Base-by-base conservation (phyloP, 2,329 filamentous ascomycete genomes). In the Aschersonia sp. region DNA sequence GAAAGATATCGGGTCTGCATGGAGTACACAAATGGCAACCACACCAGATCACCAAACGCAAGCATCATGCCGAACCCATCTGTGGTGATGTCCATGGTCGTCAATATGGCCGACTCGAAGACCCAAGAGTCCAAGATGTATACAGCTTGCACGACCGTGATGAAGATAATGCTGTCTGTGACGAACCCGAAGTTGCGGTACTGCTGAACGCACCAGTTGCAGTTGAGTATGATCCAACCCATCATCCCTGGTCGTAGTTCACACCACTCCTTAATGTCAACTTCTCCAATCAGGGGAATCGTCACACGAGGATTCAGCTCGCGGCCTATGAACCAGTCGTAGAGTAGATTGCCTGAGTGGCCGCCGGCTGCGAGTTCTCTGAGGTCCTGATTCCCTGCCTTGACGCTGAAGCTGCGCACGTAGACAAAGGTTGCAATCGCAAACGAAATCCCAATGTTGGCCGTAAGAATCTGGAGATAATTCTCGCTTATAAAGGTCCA, bases 21-120 rank as follows among this genome's bases (percentile, higher is more conserved):
- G 20, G 80, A 85, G 72, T 95, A 97, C 50, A 87, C 74, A 62
- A 94, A 94, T 0, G 91, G 91, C 2, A 96, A 77, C 91, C 91
- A 97, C 52, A 85, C 85, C 5, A 96, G 73, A 58, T 97, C 91
- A 48, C 89, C 91, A 61, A 96, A 96, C 2, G 86, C 74, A 35
- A 97, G 75, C 91, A 97, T 97, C 70, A 88, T 88, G 47, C 91
- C 91, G 56, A 97, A 95, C 5, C 91, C 91, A 57, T 97, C 91
- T 42, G 82, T 86, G 46, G 84, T 94, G 54, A 96, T 84, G 61
- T 97, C 91, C 68, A 97, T 96, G 32, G 89, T 96, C 1, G 89
- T 96, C 53, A 96, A 70, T 52, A 96, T 84, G 2, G 88, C 84
- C 0, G 85, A 75, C 64, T 97, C 91, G 76, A 91, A 92, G 71